These are phyloP conservation scores for Fistulinella prunicolor DNA, from an alignment of 768 basidiomycete species.

Conservation along the genomic window DNA sequence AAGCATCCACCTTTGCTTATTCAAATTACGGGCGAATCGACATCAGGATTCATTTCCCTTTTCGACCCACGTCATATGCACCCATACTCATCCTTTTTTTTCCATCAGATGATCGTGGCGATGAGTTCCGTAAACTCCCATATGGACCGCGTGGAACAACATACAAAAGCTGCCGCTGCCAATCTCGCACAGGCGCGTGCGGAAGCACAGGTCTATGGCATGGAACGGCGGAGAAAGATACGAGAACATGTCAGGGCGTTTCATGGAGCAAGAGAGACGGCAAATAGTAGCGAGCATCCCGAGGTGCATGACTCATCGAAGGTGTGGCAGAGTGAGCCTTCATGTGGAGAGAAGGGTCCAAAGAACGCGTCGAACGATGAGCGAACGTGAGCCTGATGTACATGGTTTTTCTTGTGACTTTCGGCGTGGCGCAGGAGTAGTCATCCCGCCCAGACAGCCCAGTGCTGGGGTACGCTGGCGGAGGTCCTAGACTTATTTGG, in stretches of 20 bases:
- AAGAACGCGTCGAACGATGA: background rate
- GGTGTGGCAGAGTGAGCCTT: background rate
- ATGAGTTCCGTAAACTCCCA: conserved; percentile 13
- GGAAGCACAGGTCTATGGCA: conserved; percentile 56
- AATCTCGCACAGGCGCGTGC: conserved; percentile 58
- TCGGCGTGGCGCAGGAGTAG: too few relatives aligned
- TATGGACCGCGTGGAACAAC: conserved; percentile 40
- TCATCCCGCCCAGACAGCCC: too few relatives aligned
- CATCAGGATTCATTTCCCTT: too few relatives aligned
- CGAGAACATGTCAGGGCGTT: conserved; percentile 42
- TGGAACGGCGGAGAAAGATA: conserved; percentile 50
- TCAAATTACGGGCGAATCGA: too few relatives aligned
- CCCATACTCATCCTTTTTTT: background rate
- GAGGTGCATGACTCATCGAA: background rate
- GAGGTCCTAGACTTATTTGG: too few relatives aligned
- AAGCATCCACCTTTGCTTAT: background rate
- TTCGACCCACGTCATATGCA: background rate
- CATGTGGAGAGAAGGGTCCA: background rate
- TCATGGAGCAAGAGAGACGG: conserved; percentile 14
- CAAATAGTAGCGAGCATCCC: background rate
- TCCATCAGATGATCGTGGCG: conserved; percentile 7
- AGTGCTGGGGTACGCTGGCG: too few relatives aligned
- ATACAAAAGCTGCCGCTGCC: conserved; percentile 46
- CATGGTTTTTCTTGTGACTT: too few relatives aligned
- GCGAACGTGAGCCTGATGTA: too few relatives aligned